These are phyloP conservation scores for Eurotiales sp. DNA, from an alignment of 2,329 filamentous ascomycete species.

Conservation along the genomic window DNA sequence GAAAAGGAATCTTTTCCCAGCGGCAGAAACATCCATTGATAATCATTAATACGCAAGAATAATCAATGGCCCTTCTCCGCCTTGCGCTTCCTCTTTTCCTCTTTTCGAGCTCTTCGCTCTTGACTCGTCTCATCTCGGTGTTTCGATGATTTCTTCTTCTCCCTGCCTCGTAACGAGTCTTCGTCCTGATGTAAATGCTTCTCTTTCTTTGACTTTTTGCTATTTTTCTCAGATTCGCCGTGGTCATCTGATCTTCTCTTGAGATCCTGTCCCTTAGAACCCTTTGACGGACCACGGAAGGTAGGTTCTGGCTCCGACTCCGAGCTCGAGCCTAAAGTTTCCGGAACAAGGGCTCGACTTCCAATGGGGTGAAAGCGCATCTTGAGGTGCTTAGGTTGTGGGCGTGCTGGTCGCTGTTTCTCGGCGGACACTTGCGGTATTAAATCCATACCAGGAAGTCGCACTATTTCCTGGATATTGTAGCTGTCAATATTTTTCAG, in stretches of 20 bases:
- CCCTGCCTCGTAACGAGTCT: conserved; percentile 25
- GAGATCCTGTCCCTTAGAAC: conserved; percentile 36
- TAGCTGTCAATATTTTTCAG: conserved; percentile 29
- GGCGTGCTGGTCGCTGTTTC: conserved; percentile 28
- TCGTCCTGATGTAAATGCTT: conserved; percentile 18
- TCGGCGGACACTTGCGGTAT: conserved; percentile 22
- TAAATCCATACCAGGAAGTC: conserved; percentile 26
- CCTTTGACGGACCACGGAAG: conserved; percentile 24
- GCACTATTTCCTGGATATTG: conserved; percentile 35
- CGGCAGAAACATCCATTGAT: too few relatives aligned
- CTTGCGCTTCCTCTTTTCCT: conserved; percentile 30
- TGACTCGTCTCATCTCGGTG: conserved; percentile 34
- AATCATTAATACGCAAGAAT: background rate
- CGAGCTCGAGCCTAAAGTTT: conserved; percentile 35
- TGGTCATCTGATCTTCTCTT: conserved; percentile 37
- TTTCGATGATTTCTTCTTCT: conserved; percentile 32
- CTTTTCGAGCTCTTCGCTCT: conserved; percentile 28
- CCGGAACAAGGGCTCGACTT: conserved; percentile 27
- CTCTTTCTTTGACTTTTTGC: conserved; percentile 38
- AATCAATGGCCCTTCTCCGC: conserved; percentile 6
- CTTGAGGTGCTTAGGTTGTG: conserved; percentile 42
- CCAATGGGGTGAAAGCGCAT: conserved; percentile 46
- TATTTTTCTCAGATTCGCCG: conserved; percentile 20
- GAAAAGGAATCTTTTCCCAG: background rate
- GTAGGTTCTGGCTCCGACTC: conserved; percentile 33